Evolutionary conservation across 805 yeast species (phyloP), one percentile per base, ranked within the genome.

Genomic region (Spathaspora hagerdaliae): DNA sequence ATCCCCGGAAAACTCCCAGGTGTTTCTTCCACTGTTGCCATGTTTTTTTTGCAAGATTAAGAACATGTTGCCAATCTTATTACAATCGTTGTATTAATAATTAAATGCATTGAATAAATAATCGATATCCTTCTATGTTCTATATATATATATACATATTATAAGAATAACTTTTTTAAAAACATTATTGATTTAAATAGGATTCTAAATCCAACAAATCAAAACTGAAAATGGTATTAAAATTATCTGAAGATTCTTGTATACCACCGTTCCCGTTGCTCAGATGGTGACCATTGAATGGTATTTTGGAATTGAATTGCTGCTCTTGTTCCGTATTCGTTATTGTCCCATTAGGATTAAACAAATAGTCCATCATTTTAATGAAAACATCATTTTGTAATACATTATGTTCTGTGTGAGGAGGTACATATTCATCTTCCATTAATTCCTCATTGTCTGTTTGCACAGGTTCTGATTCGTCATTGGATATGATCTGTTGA

Each of bases 181-280:
- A 19, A 19, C 6, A 6, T 36, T 36, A 36, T 27, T 36, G 39
- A 24, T 36, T 24, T 14, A 36, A n/a, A 36, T 36, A 36, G 6
- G 39, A 12, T 12, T 36, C 39, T 7, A 36, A 5, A 12, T 26
- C 39, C 27, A 36, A 26, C 13, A 36, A 36, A 36, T 36, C 39
- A 36, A 36, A 36, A 27, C 39, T 36, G 15, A 36, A 36, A 36
- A 36, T 36, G n/a, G 12, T 36, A 36, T 36, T 36, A 26, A 36
- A 36, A 5, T 29, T 36, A 27, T 36, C 39, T 10, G 14, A 24
- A 10, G 39, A 36, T 13, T 13, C 39, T 36, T 36, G 39, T 11
- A 36, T 14, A 8, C 27, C 38, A 9, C 38, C 39, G 26, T 36
- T 36, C 6, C 15, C 31, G 26, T 27, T 36, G 7, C n/a, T 12